phyloP scores from a whole-genome alignment of 352 stramenopile species.

The Globisporangium okanoganense region DNA sequence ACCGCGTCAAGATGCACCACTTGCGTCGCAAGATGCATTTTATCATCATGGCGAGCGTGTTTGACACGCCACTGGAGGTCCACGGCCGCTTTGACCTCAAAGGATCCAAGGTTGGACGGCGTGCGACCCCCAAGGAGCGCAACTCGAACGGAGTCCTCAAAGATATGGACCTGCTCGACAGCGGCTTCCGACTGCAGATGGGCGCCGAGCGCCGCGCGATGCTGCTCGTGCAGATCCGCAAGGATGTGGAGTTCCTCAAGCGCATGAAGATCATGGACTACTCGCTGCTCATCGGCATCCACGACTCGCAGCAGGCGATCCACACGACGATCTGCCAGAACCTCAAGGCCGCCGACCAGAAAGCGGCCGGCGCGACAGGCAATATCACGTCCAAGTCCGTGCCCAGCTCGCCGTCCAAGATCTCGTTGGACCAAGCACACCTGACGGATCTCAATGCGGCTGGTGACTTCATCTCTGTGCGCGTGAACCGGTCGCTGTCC shows the following conservation, averaged over 20 bases:
- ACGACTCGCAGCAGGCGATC: constrained; percentile 67
- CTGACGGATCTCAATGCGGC: not conserved
- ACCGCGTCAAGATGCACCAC: constrained; percentile 97
- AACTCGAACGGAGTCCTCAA: constrained; percentile 76
- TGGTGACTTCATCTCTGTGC: constrained; percentile 12
- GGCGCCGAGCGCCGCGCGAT: constrained; percentile 60
- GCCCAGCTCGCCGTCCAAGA: constrained; percentile 33
- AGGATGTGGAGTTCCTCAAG: constrained; percentile 90
- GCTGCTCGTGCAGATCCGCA: constrained; percentile 85
- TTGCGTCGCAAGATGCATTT: constrained; percentile 92
- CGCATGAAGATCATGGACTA: constrained; percentile 96
- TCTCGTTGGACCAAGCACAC: not conserved
- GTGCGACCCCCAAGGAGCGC: constrained; percentile 56
- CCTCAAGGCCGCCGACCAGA: constrained; percentile 13
- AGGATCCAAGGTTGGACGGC: constrained; percentile 86
- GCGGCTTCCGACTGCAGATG: constrained; percentile 83
- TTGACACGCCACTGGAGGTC: constrained; percentile 92
- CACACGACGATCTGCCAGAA: constrained; percentile 47
- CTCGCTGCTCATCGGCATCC: constrained; percentile 89
- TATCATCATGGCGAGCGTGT: constrained; percentile 97
- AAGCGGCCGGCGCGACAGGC: constrained; percentile 5
- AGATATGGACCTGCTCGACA: constrained; percentile 89
- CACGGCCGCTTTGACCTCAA: constrained; percentile 89
- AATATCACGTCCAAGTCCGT: constrained; percentile 29
- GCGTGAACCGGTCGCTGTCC: constrained; percentile 26